Evolutionary conservation across 768 basidiomycete species (phyloP).

Genomic region (Mrakia hoshinonis): DNA sequence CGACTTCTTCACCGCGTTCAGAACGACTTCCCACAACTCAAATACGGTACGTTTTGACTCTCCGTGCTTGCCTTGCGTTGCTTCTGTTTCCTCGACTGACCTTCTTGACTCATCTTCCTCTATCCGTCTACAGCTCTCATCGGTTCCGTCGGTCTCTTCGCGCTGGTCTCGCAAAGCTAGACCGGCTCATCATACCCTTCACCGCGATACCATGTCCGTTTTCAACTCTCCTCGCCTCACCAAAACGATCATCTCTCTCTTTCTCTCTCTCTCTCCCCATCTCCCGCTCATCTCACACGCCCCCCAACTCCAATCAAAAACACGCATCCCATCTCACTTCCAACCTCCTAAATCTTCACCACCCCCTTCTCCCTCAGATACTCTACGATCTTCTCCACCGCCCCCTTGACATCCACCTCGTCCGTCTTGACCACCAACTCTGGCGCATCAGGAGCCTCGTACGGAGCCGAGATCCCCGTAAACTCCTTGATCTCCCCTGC

Average conservation of each 20-base stretch:
- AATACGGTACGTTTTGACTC: not conserved
- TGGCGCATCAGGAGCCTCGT: conserved; percentile 73
- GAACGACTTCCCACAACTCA: conserved; percentile 23
- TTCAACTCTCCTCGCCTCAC: no score
- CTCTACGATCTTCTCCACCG: conserved; percentile 65
- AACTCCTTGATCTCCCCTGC: conserved; percentile 97
- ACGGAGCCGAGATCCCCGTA: conserved; percentile 89
- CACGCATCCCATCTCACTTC: no score
- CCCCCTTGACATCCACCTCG: conserved; percentile 63
- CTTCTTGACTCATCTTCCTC: no score
- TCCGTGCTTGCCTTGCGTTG: not conserved
- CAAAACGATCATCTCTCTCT: no score
- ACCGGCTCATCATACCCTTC: no score
- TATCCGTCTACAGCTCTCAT: not conserved
- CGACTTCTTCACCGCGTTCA: not conserved
- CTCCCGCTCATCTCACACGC: not conserved
- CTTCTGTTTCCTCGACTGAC: not conserved
- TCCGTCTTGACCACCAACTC: conserved; percentile 90
- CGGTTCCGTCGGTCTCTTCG: conserved; percentile 2
- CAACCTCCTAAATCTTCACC: conserved; percentile 13
- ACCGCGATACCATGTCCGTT: no score
- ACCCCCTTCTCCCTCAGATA: conserved; percentile 61
- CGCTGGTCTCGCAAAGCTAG: not conserved
- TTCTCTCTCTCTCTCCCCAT: no score
- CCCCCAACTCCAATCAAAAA: not conserved